A percentile compares a stretch with the other conserved stretches of the same genome.
Evolutionary conservation across 108 stramenopile genomes (phyloP).

Genomic region (Skeletonema marinoi): DNA sequence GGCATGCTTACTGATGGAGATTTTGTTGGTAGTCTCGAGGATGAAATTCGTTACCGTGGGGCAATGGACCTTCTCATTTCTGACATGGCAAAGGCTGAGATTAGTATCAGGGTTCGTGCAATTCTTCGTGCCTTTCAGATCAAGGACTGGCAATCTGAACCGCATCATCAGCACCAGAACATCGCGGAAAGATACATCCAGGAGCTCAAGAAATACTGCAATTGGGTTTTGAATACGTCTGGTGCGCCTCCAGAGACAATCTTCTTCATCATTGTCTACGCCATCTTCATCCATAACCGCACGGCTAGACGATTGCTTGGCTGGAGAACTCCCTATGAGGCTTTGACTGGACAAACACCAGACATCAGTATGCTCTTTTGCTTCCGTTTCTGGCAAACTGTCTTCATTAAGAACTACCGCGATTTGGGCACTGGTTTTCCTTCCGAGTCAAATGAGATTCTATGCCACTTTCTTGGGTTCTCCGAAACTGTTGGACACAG

Average conservation of each 20-base stretch:
- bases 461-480: neutral
- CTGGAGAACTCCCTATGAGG: no score
- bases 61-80: neutral
- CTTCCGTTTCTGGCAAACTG: no score
- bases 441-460: no score
- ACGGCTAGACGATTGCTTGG: no score
- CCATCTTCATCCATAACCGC: no score
- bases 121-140: neutral
- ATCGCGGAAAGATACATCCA: neutral
- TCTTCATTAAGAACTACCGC: no score
- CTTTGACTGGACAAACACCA: no score
- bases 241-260: neutral
- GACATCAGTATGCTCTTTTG: no score
- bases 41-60: neutral
- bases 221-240: neutral
- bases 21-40: neutral
- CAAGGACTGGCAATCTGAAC: neutral
- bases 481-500: constrained; percentile 43
- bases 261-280: neutral
- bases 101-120: neutral
- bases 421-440: no score
- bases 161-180: constrained; percentile 1
- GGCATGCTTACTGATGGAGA: neutral
- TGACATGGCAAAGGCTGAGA: constrained; percentile 3
- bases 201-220: neutral